Percentiles rank a stretch among this genome's conserved stretches.
phyloP scores from a whole-genome alignment of 2,329 filamentous ascomycete genomes.

The Fusarium nurragi region DNA sequence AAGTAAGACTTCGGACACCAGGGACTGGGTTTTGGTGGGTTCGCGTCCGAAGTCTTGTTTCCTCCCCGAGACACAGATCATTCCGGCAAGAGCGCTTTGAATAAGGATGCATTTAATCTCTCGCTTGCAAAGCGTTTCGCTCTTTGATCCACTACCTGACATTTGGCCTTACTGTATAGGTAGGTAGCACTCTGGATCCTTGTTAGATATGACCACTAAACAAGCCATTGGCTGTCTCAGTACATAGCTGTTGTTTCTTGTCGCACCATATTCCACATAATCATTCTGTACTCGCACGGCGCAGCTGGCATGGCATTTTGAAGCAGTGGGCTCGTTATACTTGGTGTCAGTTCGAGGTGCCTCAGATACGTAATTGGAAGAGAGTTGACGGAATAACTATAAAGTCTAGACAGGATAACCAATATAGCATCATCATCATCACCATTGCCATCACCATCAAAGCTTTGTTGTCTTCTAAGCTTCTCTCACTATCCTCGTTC shows the following conservation, averaged over 20 bases:
- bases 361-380: background rate
- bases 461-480: background rate
- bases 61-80: too few relatives aligned
- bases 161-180: background rate
- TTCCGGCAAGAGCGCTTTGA: background rate
- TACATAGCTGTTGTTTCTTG: conserved; percentile 1
- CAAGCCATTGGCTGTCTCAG: background rate
- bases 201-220: background rate
- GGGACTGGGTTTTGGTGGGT: too few relatives aligned
- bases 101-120: conserved; percentile 2
- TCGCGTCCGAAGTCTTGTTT: too few relatives aligned
- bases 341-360: background rate
- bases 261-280: conserved; percentile 6
- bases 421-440: background rate
- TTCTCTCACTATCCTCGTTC: background rate
- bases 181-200: background rate
- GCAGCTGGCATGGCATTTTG: background rate
- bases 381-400: background rate
- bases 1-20: too few relatives aligned
- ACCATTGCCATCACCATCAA: background rate
- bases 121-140: background rate
- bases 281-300: conserved; percentile 2
- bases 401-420: background rate
- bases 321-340: background rate
- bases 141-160: conserved; percentile 1